Conservation (phyloP, 2,329 filamentous ascomycete species). For the Cordyceps farinosa region DNA sequence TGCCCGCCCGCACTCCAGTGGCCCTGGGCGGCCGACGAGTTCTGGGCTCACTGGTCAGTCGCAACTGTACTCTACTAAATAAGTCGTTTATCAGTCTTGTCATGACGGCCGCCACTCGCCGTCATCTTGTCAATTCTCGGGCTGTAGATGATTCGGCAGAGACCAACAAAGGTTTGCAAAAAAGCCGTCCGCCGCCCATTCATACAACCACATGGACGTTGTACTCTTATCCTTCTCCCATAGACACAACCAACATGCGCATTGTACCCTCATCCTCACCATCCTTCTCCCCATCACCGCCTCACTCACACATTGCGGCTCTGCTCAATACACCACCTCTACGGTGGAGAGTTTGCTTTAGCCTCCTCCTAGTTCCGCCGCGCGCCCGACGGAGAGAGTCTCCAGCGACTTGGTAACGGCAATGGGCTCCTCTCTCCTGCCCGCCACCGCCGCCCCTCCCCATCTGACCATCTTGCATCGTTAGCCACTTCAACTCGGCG, state of each 20-base stretch:
- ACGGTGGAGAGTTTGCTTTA: not conserved
- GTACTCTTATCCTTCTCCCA: too few relatives aligned
- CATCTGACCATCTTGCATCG: slow-evolving; percentile 13
- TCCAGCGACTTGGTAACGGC: not conserved
- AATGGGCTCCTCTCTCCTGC: not conserved
- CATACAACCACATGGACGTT: not conserved
- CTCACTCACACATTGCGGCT: not conserved
- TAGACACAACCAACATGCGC: too few relatives aligned
- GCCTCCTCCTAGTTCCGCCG: not conserved
- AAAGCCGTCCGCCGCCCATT: too few relatives aligned
- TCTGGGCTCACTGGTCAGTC: too few relatives aligned
- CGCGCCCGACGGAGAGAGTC: not conserved
- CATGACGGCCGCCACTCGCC: too few relatives aligned
- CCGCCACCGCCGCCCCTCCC: not conserved
- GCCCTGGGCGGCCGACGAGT: too few relatives aligned
- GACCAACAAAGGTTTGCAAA: too few relatives aligned
- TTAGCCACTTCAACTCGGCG: not conserved
- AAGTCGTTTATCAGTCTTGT: too few relatives aligned
- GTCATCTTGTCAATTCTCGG: too few relatives aligned
- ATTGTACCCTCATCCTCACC: not conserved
- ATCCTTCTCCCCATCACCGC: not conserved
- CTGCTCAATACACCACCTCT: not conserved
- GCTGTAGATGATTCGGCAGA: too few relatives aligned
- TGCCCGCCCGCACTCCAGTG: too few relatives aligned
- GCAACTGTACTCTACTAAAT: too few relatives aligned